These are phyloP conservation scores for Exophiala spinifera DNA, from an alignment of 2,329 filamentous ascomycete genomes.

Conservation along the genomic window DNA sequence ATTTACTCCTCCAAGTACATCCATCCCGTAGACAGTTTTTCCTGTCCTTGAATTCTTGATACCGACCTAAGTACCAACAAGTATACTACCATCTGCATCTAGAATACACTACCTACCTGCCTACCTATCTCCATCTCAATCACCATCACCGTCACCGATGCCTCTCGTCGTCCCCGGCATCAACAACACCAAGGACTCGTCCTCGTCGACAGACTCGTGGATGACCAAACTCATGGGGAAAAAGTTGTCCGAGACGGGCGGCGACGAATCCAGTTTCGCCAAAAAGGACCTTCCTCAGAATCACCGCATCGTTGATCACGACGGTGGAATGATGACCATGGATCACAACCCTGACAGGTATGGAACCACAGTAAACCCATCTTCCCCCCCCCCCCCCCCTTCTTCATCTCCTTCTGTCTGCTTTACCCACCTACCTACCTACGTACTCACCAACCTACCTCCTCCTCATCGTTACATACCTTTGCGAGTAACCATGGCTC, in stretches of 20 bases:
- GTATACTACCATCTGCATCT: too few relatives aligned
- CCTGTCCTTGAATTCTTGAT: too few relatives aligned
- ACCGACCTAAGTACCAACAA: too few relatives aligned
- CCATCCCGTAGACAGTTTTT: too few relatives aligned
- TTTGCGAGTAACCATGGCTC: too few relatives aligned
- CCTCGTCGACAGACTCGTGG: slow-evolving; percentile 34
- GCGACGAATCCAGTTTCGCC: slow-evolving; percentile 40
- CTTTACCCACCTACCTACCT: too few relatives aligned
- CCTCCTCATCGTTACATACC: too few relatives aligned
- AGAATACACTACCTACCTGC: background rate
- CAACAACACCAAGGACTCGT: slow-evolving; percentile 34
- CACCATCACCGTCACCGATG: slow-evolving; percentile 34
- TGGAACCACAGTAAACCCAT: too few relatives aligned
- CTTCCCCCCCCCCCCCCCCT: too few relatives aligned
- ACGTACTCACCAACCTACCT: too few relatives aligned
- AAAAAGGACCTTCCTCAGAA: slow-evolving; percentile 45
- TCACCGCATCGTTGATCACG: slow-evolving; percentile 43
- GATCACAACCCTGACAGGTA: slow-evolving; percentile 45
- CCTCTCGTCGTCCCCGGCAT: slow-evolving; percentile 48
- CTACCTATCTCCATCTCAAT: background rate
- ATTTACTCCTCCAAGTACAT: too few relatives aligned
- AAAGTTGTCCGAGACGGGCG: slow-evolving; percentile 42
- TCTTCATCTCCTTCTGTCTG: too few relatives aligned
- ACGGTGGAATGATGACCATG: slow-evolving; percentile 37
- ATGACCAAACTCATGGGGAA: slow-evolving; percentile 46